Evolutionary conservation across 1,284 basidiomycete species (phyloP), one percentile per base, ranked within the genome.

Genomic region (Malassezia arunalokei): DNA sequence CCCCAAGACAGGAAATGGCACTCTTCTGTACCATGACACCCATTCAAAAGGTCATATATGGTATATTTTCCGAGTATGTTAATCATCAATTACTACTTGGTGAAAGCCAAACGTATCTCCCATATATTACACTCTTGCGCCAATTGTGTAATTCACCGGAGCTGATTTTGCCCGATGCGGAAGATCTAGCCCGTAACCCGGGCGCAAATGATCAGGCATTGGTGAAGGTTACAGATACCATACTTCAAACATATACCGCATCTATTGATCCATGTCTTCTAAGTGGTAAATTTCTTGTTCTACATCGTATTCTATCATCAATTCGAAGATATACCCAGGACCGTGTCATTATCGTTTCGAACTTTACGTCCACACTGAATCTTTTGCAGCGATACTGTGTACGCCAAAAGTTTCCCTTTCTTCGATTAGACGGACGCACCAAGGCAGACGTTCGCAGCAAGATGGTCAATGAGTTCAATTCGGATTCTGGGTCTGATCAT

Each of bases 91-190:
- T 73, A 7, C 30, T 37, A 11, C 49, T 56, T 15, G 64, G 66
- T 20, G 57, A 57, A 2, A 56, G 59, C 2, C 51, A 56, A 3
- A 60, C 63, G 24, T 64, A 63, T 30, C 59, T 75, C 2, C 47
- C 61, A 9, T 59, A 71, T 38, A 68, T 76, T 38, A 60, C 59
- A 9, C 43, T 70, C 2, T 60, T 76, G 44, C 85, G 85, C 20
- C 94, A 95, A 77, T 81, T 96, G 55, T 90, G 87, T 76, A 96
- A 88, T 68, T 88, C 89, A 60, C 91, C 92, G 0, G 82, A 89
- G 54, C 77, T 96, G 15, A 76, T 96, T 24, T 82, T 29, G 24
- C 35, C 32, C 11, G 44, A 47, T n/a, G 8, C 28, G 7, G 28
- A 12, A 6, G 15, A 24, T 9, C 12, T 31, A 11, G 15, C 33